A percentile compares a stretch with the other conserved stretches of the same genome.
These are phyloP conservation scores for Chionographis japonica DNA, from an alignment of 106 monocot genomes.

Conservation along the genomic window DNA sequence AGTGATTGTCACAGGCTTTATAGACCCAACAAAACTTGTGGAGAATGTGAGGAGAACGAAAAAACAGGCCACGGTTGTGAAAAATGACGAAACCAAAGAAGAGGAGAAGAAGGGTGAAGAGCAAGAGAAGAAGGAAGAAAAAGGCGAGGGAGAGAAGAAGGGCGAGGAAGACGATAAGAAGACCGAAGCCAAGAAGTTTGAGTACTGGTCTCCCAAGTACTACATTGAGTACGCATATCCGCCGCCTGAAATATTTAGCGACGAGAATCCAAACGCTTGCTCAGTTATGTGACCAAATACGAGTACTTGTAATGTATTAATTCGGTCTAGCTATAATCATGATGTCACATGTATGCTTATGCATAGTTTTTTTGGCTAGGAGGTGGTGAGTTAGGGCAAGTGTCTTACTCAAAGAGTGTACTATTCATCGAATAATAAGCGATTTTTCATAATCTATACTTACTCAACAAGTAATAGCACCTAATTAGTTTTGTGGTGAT, in stretches of 20 bases:
- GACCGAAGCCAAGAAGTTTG: conserved; percentile 14
- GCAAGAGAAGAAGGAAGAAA: conserved; percentile 21
- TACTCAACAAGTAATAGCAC: no score
- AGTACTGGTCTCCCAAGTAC: conserved; percentile 32
- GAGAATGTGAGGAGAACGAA: conserved; percentile 57
- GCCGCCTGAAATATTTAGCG: conserved; percentile 59
- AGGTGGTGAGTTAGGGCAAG: no score
- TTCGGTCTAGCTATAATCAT: no score
- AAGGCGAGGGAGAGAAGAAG: conserved; percentile 8
- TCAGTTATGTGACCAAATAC: conserved; percentile 32
- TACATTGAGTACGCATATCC: conserved; percentile 31
- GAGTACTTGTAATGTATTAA: no score
- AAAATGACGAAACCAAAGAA: conserved; percentile 24
- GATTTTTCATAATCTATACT: no score
- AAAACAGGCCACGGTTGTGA: conserved; percentile 42
- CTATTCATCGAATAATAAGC: no score
- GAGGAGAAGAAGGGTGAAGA: conserved; percentile 22
- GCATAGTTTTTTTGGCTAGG: no score
- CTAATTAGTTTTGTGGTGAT: no score
- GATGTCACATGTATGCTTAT: no score
- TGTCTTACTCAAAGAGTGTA: no score
- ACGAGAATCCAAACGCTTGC: conserved; percentile 84
- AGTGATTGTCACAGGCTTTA: conserved; percentile 52
- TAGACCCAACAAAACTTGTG: conserved; percentile 56
- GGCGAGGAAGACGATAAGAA: conserved; percentile 28